Percentiles rank a stretch among this genome's conserved stretches.
Conservation (phyloP, 345 rosid genomes). For the Luvunga scandens region DNA sequence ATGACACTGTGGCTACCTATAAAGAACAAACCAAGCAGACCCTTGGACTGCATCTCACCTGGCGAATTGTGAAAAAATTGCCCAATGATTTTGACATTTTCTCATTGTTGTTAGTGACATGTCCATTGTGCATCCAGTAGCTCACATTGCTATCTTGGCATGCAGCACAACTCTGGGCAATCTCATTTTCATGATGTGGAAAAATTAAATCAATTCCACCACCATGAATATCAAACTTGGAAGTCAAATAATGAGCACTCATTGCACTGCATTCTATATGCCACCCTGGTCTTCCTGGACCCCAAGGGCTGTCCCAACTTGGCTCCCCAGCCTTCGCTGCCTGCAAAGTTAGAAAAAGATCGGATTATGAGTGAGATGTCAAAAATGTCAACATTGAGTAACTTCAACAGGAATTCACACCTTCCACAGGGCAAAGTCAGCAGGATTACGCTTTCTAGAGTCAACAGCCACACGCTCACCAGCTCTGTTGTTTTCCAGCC, state of each 20-base stretch:
- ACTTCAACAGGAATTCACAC: conserved; percentile 27
- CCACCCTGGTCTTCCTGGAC: conserved; percentile 96
- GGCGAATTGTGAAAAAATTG: conserved; percentile 69
- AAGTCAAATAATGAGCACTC: conserved; percentile 72
- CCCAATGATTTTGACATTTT: conserved; percentile 85
- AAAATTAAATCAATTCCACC: conserved; percentile 80
- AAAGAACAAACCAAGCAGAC: neutral
- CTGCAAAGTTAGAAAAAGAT: conserved; percentile 37
- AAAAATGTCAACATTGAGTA: neutral
- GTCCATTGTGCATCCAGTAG: conserved; percentile 94
- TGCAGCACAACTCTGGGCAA: conserved; percentile 85
- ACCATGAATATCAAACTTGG: conserved; percentile 78
- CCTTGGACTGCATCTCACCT: conserved; percentile 34
- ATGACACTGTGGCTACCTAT: neutral
- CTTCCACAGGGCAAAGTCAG: conserved; percentile 96
- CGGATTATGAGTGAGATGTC: neutral
- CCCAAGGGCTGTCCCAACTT: conserved; percentile 92
- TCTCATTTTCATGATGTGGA: conserved; percentile 89
- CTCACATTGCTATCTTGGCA: conserved; percentile 51
- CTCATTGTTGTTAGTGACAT: conserved; percentile 74
- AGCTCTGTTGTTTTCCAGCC: conserved; percentile 66
- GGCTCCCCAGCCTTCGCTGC: conserved; percentile 89
- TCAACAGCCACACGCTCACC: conserved; percentile 90
- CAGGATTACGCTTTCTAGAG: conserved; percentile 76
- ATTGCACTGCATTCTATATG: conserved; percentile 99